Evolutionary conservation across 768 basidiomycete species (phyloP).

Genomic region (Tricholomella constricta): DNA sequence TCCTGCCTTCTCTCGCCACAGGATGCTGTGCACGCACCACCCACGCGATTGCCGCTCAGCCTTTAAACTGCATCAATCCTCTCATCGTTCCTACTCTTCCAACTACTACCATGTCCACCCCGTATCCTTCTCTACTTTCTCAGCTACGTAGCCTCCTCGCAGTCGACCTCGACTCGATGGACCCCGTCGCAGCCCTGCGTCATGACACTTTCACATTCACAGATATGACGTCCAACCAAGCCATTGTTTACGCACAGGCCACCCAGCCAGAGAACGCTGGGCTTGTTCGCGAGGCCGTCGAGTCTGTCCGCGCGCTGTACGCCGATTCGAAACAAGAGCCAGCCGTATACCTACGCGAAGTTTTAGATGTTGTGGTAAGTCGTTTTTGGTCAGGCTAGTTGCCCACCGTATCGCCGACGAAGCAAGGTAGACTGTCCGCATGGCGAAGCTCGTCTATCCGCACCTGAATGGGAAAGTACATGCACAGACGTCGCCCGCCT

Average conservation of each 20-base stretch:
- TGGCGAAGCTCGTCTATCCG: constrained; percentile 46
- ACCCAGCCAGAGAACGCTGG: constrained; percentile 30
- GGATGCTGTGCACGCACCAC: no score
- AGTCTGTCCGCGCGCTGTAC: constrained; percentile 24
- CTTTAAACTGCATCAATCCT: not conserved
- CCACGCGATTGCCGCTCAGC: no score
- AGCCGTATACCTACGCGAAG: constrained; percentile 32
- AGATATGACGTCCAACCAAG: constrained; percentile 56
- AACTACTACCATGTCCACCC: not conserved
- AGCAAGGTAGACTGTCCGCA: constrained; percentile 39
- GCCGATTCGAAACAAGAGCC: not conserved
- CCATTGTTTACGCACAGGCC: constrained; percentile 40
- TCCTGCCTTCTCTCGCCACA: no score
- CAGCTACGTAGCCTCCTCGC: constrained; percentile 35
- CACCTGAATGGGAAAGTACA: constrained; percentile 44
- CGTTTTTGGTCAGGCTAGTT: not conserved
- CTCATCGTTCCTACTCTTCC: not conserved
- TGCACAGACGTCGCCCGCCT: constrained; percentile 44
- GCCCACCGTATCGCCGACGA: not conserved
- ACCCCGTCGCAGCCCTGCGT: constrained; percentile 37
- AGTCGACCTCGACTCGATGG: constrained; percentile 54
- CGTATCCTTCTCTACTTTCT: constrained; percentile 31
- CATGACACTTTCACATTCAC: constrained; percentile 41
- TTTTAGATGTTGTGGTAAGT: constrained; percentile 41
- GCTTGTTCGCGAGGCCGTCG: constrained; percentile 35